Base-by-base conservation (phyloP, 169 alveolate species). In the Eimeria falciformis region DNA sequence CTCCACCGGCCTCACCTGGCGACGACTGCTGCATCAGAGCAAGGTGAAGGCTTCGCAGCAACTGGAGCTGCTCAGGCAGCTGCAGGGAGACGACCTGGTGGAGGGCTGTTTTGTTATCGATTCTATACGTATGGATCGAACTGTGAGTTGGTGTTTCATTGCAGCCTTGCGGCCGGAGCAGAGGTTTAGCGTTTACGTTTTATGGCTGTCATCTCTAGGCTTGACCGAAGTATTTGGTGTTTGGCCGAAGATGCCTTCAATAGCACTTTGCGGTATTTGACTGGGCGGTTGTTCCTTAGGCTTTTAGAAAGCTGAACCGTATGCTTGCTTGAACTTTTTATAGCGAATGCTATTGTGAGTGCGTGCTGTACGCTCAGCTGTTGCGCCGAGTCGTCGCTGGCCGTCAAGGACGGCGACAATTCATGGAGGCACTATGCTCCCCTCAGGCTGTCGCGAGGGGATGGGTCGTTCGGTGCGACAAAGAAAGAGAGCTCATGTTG, bases 391-490 rank as follows among this genome's bases (percentile, higher is more conserved):
- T 68, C 1, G 53, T 68, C 9, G 79, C 53, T 27, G 79, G 79
- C 47, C 79, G 79, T 33, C 53, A 23, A 47, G 79, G 79, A 27
- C 79, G 79, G 23, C 43, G 79, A n/a, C 50, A 68, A 9, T 68
- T 68, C 47, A 68, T 68, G 9, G 47, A 68, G 5, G 43, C 47
- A 6, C 12, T 68, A 7, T n/a, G 46, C 3, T 17, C 23, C 29
- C 91, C 91, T 11, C 46, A 25, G 12, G 91, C 69, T 4, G 91
- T 84, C 5, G 81, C 45, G 14, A 58, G 91, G 6, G 81, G 91
- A 25, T 84, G 91, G 91, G 91, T 84, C 17, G 91, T 84, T 4
- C 91, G 91, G 27, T 84, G 91, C 29, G 91, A 84, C n/a, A 27
- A 66, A 4, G 69, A 45, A n/a, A 23, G 83, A 25, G 91, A 58